phyloP scores from a whole-genome alignment of 306 rosid genomes.

The Cucumis melo region DNA sequence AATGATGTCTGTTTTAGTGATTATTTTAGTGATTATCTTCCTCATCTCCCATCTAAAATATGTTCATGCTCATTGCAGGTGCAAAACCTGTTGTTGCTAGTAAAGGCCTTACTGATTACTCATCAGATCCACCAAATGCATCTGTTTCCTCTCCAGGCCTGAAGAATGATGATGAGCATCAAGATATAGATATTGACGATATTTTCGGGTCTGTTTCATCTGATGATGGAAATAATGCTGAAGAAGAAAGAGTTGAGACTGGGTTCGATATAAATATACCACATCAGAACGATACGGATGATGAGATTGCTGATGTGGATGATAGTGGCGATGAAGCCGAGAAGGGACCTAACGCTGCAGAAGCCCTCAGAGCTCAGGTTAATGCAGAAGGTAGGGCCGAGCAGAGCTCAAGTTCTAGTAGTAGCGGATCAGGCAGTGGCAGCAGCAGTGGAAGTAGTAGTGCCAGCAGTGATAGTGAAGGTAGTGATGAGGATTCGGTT shows the following conservation, averaged over 20 bases:
- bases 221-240: slow-evolving; percentile 42
- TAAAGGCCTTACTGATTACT: slow-evolving; percentile 28
- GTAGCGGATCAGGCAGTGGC: slow-evolving; percentile 62
- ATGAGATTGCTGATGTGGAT: slow-evolving; percentile 81
- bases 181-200: slow-evolving; percentile 50
- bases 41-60: neutral
- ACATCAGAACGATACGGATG: slow-evolving; percentile 46
- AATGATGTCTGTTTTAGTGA: neutral
- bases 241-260: slow-evolving; percentile 40
- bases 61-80: slow-evolving; percentile 31
- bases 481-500: slow-evolving; percentile 75
- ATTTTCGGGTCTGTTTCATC: slow-evolving; percentile 56
- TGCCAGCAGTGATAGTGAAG: slow-evolving; percentile 72
- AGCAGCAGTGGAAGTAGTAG: slow-evolving; percentile 46
- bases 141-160: slow-evolving; percentile 36
- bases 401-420: slow-evolving; percentile 60
- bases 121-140: slow-evolving; percentile 30
- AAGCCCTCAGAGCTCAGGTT: slow-evolving; percentile 64
- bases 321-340: slow-evolving; percentile 83
- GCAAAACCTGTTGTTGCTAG: slow-evolving; percentile 25
- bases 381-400: slow-evolving; percentile 56
- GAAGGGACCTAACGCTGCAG: slow-evolving; percentile 78
- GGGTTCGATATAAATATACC: slow-evolving; percentile 47
- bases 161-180: slow-evolving; percentile 55
- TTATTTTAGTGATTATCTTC: neutral